Percentiles rank a stretch among this genome's conserved stretches.
These are phyloP conservation scores for Massospora cicadina DNA, from an alignment of 371 early-diverging fungal species.

Conservation along the genomic window DNA sequence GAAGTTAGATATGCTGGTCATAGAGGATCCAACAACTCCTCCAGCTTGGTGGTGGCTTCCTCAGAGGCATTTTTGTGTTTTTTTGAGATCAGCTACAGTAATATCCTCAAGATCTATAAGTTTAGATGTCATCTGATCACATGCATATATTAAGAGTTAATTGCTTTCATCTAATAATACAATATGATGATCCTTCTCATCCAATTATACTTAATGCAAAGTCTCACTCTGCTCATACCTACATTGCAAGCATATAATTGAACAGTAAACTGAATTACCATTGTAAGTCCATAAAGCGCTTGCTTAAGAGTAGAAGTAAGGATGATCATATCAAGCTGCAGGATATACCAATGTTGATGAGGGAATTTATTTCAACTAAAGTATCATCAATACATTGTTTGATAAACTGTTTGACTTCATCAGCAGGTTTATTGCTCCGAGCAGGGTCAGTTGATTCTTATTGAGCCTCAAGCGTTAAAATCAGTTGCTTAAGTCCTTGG, in stretches of 20 bases:
- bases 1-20: too few relatives aligned
- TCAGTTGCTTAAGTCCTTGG: not conserved
- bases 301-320: not conserved
- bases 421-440: not conserved
- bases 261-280: not conserved
- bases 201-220: not conserved
- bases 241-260: not conserved
- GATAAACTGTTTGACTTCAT: not conserved
- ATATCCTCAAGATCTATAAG: not conserved
- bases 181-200: not conserved
- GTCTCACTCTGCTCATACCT: not conserved
- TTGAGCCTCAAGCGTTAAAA: not conserved
- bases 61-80: not conserved
- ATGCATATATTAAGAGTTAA: not conserved
- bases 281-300: not conserved
- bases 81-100: not conserved
- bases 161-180: not conserved
- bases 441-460: not conserved
- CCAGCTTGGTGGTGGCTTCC: not conserved
- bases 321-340: not conserved
- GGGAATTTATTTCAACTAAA: not conserved
- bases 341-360: not conserved
- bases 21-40: too few relatives aligned
- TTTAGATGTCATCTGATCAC: not conserved
- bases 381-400: not conserved